Evolutionary conservation across 192 early-diverging fungal species (phyloP).

Genomic region (Backusella circina): DNA sequence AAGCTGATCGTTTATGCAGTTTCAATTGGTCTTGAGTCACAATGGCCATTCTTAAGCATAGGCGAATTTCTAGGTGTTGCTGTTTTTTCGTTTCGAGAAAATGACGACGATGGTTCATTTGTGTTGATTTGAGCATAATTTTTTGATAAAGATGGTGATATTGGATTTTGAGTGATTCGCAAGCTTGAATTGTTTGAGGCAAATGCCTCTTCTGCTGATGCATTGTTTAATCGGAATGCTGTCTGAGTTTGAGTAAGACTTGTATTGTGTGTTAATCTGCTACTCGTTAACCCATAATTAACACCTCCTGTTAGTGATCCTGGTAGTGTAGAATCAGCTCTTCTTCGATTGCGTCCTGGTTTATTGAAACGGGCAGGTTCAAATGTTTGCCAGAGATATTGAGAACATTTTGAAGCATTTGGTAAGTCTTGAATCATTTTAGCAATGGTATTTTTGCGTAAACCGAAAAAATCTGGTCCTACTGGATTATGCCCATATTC

Average conservation of each 20-base stretch:
- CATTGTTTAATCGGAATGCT: not conserved
- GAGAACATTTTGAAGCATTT: constrained; percentile 64
- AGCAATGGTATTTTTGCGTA: constrained; percentile 79
- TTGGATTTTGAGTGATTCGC: not conserved
- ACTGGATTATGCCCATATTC: constrained; percentile 78
- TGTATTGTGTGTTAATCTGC: not conserved
- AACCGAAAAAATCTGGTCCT: constrained; percentile 91
- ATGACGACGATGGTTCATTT: not conserved
- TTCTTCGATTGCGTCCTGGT: constrained; percentile 23
- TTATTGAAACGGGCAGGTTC: constrained; percentile 42
- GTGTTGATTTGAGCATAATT: not conserved
- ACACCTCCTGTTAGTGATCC: constrained; percentile 18
- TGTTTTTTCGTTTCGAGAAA: not conserved
- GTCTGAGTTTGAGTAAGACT: not conserved
- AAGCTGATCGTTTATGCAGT: not conserved
- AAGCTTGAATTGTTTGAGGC: not conserved
- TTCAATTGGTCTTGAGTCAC: constrained; percentile 4
- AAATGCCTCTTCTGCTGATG: not conserved
- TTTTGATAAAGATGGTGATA: not conserved
- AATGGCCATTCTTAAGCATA: not conserved
- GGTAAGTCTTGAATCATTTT: constrained; percentile 91
- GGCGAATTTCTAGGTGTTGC: not conserved
- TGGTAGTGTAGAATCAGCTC: constrained; percentile 16
- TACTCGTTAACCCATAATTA: constrained; percentile 26
- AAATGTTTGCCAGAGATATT: constrained; percentile 69